A percentile compares a stretch with the other conserved stretches of the same genome.
These are phyloP conservation scores for Bauhinia variegata DNA, from an alignment of 306 rosid genomes.

Conservation along the genomic window DNA sequence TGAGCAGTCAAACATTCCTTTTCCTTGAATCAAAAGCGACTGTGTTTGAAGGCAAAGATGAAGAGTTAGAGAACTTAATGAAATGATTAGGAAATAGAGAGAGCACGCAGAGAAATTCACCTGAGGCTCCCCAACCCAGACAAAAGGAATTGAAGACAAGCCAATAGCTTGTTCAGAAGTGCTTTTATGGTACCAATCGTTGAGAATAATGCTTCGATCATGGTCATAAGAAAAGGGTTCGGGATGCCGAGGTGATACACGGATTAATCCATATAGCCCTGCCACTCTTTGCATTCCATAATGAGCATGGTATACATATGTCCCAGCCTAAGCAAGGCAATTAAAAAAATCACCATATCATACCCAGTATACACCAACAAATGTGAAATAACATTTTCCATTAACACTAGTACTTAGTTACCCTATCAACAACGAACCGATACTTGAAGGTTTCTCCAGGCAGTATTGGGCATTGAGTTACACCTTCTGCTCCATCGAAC, in stretches of 20 bases:
- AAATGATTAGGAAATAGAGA: not conserved
- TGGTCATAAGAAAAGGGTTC: constrained; percentile 79
- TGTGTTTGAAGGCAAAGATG: constrained; percentile 29
- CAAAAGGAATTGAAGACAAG: constrained; percentile 51
- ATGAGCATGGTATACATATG: constrained; percentile 83
- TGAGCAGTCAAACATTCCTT: constrained; percentile 80
- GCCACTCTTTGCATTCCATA: constrained; percentile 95
- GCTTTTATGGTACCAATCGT: constrained; percentile 81
- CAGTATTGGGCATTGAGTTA: constrained; percentile 75
- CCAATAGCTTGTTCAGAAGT: constrained; percentile 68
- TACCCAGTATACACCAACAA: too few relatives aligned
- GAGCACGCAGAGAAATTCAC: constrained; percentile 40
- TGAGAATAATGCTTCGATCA: constrained; percentile 77
- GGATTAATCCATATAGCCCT: constrained; percentile 74
- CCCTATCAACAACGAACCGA: constrained; percentile 82
- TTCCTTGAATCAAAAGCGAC: constrained; percentile 89
- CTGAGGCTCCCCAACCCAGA: constrained; percentile 84
- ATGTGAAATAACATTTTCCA: too few relatives aligned
- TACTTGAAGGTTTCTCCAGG: constrained; percentile 84
- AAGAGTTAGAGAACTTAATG: not conserved
- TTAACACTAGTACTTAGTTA: too few relatives aligned
- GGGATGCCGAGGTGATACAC: constrained; percentile 60
- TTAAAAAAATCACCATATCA: too few relatives aligned
- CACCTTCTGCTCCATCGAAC: constrained; percentile 95
- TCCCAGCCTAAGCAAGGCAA: constrained; percentile 75